Evolutionary conservation across 2,329 filamentous ascomycete species (phyloP).

Genomic region (Penicillium janthinellum): DNA sequence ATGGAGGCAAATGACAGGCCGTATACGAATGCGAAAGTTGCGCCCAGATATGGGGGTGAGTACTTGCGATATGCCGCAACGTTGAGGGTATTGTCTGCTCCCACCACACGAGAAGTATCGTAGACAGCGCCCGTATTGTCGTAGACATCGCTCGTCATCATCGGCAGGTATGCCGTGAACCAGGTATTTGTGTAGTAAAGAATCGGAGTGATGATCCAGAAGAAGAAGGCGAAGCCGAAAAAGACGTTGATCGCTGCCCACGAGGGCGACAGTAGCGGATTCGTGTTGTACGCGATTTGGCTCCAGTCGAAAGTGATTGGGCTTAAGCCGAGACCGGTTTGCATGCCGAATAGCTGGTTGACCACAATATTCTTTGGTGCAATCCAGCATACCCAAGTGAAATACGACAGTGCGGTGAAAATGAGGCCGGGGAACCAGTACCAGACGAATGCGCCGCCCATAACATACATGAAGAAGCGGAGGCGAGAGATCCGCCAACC

Average conservation of each 20-base stretch:
- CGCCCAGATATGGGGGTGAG: conserved; percentile 63
- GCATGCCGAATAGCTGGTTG: conserved; percentile 50
- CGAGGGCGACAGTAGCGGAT: conserved; percentile 39
- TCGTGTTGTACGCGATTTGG: conserved; percentile 37
- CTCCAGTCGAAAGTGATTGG: conserved; percentile 40
- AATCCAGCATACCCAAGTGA: conserved; percentile 54
- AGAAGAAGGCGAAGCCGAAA: conserved; percentile 40
- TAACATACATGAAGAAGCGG: conserved; percentile 42
- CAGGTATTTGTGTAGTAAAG: conserved; percentile 36
- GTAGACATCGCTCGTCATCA: conserved; percentile 33
- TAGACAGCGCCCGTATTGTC: conserved; percentile 56
- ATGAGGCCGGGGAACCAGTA: conserved; percentile 59
- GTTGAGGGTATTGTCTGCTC: conserved; percentile 56
- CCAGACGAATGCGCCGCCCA: conserved; percentile 37
- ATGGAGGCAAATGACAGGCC: conserved; percentile 66
- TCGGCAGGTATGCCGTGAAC: conserved; percentile 32
- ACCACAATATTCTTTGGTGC: conserved; percentile 50
- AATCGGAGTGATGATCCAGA: conserved; percentile 38
- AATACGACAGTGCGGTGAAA: conserved; percentile 52
- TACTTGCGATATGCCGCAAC: conserved; percentile 62
- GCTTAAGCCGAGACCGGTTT: conserved; percentile 33
- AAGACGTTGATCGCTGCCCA: conserved; percentile 46
- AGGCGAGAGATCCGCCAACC: conserved; percentile 44
- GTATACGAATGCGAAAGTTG: conserved; percentile 57
- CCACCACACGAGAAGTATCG: conserved; percentile 61